Evolutionary conservation across 441 rosid genomes (phyloP), one percentile per base, ranked within the genome.

Genomic region (Mallotus japonicus): DNA sequence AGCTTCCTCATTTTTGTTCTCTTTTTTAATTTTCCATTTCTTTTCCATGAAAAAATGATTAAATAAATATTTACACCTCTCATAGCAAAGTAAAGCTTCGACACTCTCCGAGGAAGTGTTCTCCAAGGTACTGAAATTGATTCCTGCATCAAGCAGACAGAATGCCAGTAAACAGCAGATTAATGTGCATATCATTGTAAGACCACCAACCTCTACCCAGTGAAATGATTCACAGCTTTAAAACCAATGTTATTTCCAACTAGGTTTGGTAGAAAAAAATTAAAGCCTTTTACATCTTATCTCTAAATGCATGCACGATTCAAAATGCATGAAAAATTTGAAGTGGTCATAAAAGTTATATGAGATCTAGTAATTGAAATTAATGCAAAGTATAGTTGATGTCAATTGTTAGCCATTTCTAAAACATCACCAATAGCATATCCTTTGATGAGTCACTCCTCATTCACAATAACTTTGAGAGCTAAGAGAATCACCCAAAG

Each of bases 11-110:
- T 42, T 61, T 6, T 37, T 4, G 13, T 19, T 34, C 13, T 32
- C n/a, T 44, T 12, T 16, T 51, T 72, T n/a, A 0, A 19, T 3
- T 53, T 64, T 17, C 28, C 50, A 19, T 34, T 49, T 56, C 46
- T 4, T 19, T 59, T 42, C 24, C 28, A 5, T 15, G 47, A 62
- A 74, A 59, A 46, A 14, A 62, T 19, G 32, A 65, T 6, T 4
- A 5, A 54, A 63, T 44, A 69, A 71, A 28, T 69, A 46, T 61
- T n/a, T 76, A 53, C 66, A 92, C 97, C 92, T 89, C 97, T 87
- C 89, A 88, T 85, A 12, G 96, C 89, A 72, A 86, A 90, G 81
- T 85, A 92, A 70, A 92, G 92, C 87, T 89, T 89, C 17, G 89
- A 83, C 67, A 81, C 76, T 85, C 77, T 92, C 81, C 78, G 73